Base-by-base conservation (phyloP, 805 yeast species). In the Blastobotrys muscicola region DNA sequence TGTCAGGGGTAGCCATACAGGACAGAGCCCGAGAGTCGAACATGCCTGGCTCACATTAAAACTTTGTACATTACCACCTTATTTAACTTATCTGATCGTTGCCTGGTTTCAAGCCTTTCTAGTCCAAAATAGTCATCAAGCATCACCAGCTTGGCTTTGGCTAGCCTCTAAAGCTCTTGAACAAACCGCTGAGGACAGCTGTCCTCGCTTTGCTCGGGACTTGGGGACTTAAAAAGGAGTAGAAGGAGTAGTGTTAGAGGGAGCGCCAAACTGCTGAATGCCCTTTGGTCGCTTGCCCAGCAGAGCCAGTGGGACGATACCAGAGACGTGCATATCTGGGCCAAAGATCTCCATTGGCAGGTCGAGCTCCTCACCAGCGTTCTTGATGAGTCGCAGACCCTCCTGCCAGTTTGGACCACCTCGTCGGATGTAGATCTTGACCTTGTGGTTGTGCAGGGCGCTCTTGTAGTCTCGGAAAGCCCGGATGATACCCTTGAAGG, bases 401-500 rank as follows among this genome's bases (percentile, higher is more conserved):
- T 68, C 72, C 54, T 68, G 73, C 71, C 72, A 68, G 62, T 67
- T 68, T 41, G 72, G 72, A 33, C 72, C 72, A 36, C 73, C 72
- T 31, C 72, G 66, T 45, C 72, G 68, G 40, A 69, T 68, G 50
- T 55, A 68, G 51, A 68, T 66, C 40, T 56, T 50, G 36, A 69
- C 72, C 54, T 64, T 59, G 59, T 68, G 72, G 35, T 45, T 47
- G 43, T 62, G 67, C 42, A 68, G 55, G 41, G 53, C 58, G 32
- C 48, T 46, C 56, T 62, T 60, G 58, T 57, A 62, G 51, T 64
- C 70, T 42, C 70, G 61, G 66, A 68, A 68, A 2, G 72, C 72
- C 36, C 73, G 67, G 44, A 69, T 68, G 50, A 68, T 68, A n/a
- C 73, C 72, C 65, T 68, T 68, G 64, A 68, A 68, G 20, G 72